Base-by-base conservation (phyloP, 306 rosid genomes). In the Oemleria cerasiformis region DNA sequence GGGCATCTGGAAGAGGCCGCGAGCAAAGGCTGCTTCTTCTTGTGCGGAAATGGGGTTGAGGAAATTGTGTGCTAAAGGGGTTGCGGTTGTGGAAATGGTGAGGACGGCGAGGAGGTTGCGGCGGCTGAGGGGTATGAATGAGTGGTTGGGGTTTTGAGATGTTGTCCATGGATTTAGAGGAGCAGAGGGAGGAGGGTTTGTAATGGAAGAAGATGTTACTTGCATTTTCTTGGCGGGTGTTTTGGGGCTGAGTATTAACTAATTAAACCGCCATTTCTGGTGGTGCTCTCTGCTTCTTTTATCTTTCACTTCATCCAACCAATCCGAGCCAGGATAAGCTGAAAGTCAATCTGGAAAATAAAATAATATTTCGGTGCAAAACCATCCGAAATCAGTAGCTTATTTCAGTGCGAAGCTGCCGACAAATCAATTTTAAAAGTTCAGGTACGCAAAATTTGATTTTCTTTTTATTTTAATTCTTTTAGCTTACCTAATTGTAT, bases 1-100 rank as follows among this genome's bases (percentile, higher is more conserved):
- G 60, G 87, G 87, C 84, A 80, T 84, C 63, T 73, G 87, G 66
- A 84, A 77, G 53, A 84, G 84, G 23, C 87, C 87, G 0, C 84
- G 84, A 54, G 87, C 84, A 47, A 41, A 65, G 10, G 80, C 84
- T 9, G 13, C 57, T 1, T 73, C 57, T 1, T 73, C 70, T 0
- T 70, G 79, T 3, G 45, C 17, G 19, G 73, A 67, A 12, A 38
- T 48, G 61, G 39, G 45, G 63, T 60, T 42, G 38, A 76, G 68
- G 69, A 74, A 39, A 73, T 7, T 49, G 67, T 57, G 67, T 0
- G 68, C 39, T 14, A 70, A 71, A 14, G 61, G 68, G 43, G 75
- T 21, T 5, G 78, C 44, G 65, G 75, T 15, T 4, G 67, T 45
- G 68, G 79, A 60, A 53, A 83, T 15, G 59, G 80, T n/a, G 45